Conservation (phyloP, 331 rosid genomes). For the Quercus lobata region DNA sequence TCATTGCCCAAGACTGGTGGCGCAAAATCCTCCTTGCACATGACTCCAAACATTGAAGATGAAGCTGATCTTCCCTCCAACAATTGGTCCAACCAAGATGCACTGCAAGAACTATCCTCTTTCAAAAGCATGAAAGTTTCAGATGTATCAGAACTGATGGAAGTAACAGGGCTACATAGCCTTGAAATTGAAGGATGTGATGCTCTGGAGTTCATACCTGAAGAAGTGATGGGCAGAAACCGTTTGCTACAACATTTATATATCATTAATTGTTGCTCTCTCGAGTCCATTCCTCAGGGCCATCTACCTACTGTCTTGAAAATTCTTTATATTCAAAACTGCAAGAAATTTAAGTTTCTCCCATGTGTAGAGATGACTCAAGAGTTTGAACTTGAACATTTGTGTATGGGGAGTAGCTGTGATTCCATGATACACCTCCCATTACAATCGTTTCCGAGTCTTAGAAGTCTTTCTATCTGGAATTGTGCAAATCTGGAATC, state of each 20-base stretch:
- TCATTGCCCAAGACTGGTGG: too few relatives aligned
- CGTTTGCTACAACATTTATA: too few relatives aligned
- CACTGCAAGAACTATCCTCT: not conserved
- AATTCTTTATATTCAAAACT: conserved; percentile 10
- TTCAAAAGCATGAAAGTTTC: conserved; percentile 16
- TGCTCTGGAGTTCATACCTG: conserved; percentile 3
- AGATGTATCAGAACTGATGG: conserved; percentile 15
- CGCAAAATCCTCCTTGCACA: too few relatives aligned
- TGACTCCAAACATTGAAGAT: too few relatives aligned
- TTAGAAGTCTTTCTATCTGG: conserved; percentile 19
- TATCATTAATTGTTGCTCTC: too few relatives aligned
- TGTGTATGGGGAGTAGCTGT: conserved; percentile 23
- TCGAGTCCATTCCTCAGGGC: too few relatives aligned
- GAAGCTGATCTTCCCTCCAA: not conserved
- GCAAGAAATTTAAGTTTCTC: conserved; percentile 18
- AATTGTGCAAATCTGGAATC: conserved; percentile 29
- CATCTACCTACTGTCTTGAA: too few relatives aligned
- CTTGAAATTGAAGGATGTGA: conserved; percentile 11
- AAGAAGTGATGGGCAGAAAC: too few relatives aligned
- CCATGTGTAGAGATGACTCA: not conserved
- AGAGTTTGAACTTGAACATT: conserved; percentile 19
- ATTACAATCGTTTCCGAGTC: conserved; percentile 28
- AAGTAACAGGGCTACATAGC: conserved; percentile 17
- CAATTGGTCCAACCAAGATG: conserved; percentile 1
- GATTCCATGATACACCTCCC: conserved; percentile 27